phyloP scores from a whole-genome alignment of 1,284 basidiomycete species.

The Gomphus bonarii region DNA sequence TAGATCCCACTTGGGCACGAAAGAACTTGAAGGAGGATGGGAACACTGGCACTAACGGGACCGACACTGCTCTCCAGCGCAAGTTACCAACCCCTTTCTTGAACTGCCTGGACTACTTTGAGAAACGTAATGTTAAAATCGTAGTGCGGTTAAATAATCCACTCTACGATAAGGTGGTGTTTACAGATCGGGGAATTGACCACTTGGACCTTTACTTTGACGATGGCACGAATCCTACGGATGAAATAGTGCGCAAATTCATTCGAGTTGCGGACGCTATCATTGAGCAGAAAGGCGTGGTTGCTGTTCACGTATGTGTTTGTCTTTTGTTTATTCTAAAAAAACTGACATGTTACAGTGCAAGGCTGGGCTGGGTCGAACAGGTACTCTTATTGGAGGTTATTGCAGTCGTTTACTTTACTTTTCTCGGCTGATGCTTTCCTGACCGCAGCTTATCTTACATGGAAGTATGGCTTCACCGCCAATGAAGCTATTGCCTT shows the following conservation, averaged over 20 bases:
- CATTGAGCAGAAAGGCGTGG: slow-evolving; percentile 68
- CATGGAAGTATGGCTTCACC: slow-evolving; percentile 99
- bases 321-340: slow-evolving; percentile 10
- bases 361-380: slow-evolving; percentile 88
- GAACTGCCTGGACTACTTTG: slow-evolving; percentile 90
- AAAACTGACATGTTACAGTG: slow-evolving; percentile 41
- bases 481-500: slow-evolving; percentile 95
- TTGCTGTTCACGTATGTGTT: slow-evolving; percentile 75
- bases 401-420: slow-evolving; percentile 5
- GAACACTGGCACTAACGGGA: slow-evolving; percentile 12
- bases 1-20: slow-evolving; percentile 62
- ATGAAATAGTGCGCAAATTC: slow-evolving; percentile 88
- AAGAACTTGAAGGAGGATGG: slow-evolving; percentile 53
- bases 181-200: slow-evolving; percentile 79
- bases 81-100: slow-evolving; percentile 71
- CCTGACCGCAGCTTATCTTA: slow-evolving; percentile 66
- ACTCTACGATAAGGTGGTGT: slow-evolving; percentile 82
- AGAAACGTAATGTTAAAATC: slow-evolving; percentile 78
- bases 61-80: slow-evolving; percentile 54
- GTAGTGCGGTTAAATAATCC: slow-evolving; percentile 93
- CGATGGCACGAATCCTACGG: slow-evolving; percentile 95
- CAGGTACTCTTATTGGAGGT: slow-evolving; percentile 86
- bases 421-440: slow-evolving; percentile 10
- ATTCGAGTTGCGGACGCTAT: slow-evolving; percentile 76
- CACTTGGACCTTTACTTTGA: slow-evolving; percentile 95